Conservation (phyloP, 441 rosid species). For the Erodium trifolium region DNA sequence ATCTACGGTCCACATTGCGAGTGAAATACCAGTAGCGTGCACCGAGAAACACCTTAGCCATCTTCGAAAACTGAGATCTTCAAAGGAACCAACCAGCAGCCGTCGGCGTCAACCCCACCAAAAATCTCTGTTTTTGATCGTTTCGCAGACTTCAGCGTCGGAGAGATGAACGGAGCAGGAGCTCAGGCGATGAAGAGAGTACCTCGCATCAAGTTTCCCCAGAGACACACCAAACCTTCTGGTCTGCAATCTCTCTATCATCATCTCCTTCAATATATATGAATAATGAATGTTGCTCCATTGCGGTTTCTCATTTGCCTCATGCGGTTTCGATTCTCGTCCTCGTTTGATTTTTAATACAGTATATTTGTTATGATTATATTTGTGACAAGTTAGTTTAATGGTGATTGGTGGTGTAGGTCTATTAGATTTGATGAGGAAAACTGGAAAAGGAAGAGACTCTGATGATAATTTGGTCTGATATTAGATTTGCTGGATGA, state of each 20-base stretch:
- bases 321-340: neutral
- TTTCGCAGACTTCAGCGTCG: neutral
- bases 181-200: slow-evolving; percentile 60
- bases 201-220: slow-evolving; percentile 72
- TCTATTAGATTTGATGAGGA: neutral
- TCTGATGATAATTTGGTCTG: neutral
- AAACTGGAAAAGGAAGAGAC: neutral
- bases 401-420: neutral
- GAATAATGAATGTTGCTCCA: neutral
- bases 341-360: neutral
- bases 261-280: neutral
- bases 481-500: neutral
- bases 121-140: neutral
- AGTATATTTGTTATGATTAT: neutral
- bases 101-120: neutral
- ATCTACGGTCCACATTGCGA: neutral
- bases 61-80: neutral
- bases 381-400: neutral
- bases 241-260: slow-evolving; percentile 21
- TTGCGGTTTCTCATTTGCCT: neutral
- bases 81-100: neutral
- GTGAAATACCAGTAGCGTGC: neutral
- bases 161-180: slow-evolving; percentile 13
- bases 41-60: neutral
- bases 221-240: slow-evolving; percentile 41